A percentile compares a stretch with the other conserved stretches of the same genome.
phyloP scores from a whole-genome alignment of 805 yeast genomes.

The Spencermartinsiella europaea region DNA sequence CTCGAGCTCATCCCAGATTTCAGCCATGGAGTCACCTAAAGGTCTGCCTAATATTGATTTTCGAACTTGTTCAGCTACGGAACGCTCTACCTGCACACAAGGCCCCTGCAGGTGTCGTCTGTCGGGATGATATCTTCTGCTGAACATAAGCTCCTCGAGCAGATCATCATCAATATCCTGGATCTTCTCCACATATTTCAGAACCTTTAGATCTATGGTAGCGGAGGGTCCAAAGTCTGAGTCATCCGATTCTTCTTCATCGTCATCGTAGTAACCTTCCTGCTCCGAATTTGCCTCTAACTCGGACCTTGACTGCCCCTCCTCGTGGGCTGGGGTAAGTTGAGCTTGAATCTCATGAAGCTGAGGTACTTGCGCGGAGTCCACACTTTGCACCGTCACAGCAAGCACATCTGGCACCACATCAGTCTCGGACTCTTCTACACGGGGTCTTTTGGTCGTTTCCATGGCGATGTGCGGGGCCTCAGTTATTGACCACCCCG shows the following conservation, averaged over 20 bases:
- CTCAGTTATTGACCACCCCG: too few relatives aligned
- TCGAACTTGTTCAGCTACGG: not conserved
- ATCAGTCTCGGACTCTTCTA: not conserved
- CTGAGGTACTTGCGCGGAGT: too few relatives aligned
- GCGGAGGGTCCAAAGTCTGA: not conserved
- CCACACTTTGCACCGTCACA: not conserved
- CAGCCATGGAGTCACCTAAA: not conserved
- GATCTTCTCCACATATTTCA: not conserved
- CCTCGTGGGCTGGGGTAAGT: too few relatives aligned
- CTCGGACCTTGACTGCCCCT: too few relatives aligned
- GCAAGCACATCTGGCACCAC: not conserved
- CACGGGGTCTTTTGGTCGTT: not conserved
- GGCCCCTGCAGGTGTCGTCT: slow-evolving; percentile 6
- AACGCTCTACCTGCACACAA: slow-evolving; percentile 47
- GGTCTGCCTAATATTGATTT: not conserved
- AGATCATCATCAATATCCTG: not conserved
- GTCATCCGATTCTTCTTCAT: not conserved
- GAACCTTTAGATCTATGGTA: not conserved
- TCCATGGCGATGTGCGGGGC: too few relatives aligned
- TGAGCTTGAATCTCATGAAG: too few relatives aligned
- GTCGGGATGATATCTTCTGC: not conserved
- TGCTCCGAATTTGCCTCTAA: too few relatives aligned
- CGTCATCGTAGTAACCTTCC: too few relatives aligned
- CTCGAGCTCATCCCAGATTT: not conserved
- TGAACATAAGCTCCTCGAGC: not conserved